A percentile compares a stretch with the other conserved stretches of the same genome.
phyloP scores from a whole-genome alignment of 2,329 filamentous ascomycete genomes.

The Penicillium digitatum region DNA sequence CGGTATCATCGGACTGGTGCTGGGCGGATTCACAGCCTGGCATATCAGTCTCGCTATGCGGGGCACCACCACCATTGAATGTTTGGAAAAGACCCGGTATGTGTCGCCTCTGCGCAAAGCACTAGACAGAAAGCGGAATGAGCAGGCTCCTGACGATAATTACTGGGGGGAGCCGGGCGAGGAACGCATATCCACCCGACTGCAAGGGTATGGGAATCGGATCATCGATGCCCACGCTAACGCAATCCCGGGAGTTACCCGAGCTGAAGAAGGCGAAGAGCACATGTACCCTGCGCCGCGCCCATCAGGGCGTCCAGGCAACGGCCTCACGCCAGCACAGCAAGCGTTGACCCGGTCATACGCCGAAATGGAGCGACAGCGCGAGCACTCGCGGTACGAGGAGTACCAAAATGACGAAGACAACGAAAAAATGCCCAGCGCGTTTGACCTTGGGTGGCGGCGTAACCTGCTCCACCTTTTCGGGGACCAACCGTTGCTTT shows the following conservation, averaged over 20 bases:
- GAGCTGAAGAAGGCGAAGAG: slow-evolving; percentile 75
- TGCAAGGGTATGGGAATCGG: slow-evolving; percentile 65
- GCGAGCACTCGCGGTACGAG: slow-evolving; percentile 66
- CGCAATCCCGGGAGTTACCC: slow-evolving; percentile 71
- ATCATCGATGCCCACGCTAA: slow-evolving; percentile 79
- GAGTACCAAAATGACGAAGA: slow-evolving; percentile 88
- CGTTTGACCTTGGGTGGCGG: slow-evolving; percentile 83
- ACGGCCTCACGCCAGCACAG: slow-evolving; percentile 44
- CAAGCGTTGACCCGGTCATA: slow-evolving; percentile 47
- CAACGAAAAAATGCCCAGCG: slow-evolving; percentile 80
- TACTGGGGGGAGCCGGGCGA: slow-evolving; percentile 17
- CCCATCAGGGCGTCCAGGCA: slow-evolving; percentile 13
- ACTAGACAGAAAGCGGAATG: slow-evolving; percentile 61
- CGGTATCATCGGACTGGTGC: slow-evolving; percentile 85
- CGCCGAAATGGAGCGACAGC: slow-evolving; percentile 57
- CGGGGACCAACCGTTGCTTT: slow-evolving; percentile 66
- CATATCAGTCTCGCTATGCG: slow-evolving; percentile 75
- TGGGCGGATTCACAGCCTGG: slow-evolving; percentile 87
- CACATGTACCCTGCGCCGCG: slow-evolving; percentile 38
- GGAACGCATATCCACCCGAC: slow-evolving; percentile 38
- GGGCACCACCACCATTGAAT: slow-evolving; percentile 93
- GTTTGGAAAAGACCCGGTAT: slow-evolving; percentile 91
- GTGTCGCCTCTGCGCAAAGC: slow-evolving; percentile 71
- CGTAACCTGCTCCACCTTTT: slow-evolving; percentile 79
- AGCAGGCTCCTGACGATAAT: slow-evolving; percentile 44